phyloP scores from a whole-genome alignment of 73 alveolate genomes.

The Paramecium biaurelia region DNA sequence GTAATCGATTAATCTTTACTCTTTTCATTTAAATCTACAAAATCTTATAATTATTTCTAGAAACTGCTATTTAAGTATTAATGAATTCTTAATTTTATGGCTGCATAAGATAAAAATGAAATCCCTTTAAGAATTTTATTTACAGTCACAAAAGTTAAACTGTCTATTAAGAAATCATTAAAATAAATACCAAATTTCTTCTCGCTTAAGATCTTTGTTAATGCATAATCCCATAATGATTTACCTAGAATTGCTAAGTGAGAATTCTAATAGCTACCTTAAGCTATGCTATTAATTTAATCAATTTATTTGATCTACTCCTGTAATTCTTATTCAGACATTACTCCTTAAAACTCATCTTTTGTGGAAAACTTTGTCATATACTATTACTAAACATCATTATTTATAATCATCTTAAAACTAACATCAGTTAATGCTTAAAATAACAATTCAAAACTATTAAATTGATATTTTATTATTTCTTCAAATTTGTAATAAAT shows the following conservation, averaged over 20 bases:
- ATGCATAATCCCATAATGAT: background rate
- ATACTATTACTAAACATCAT: background rate
- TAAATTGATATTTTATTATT: background rate
- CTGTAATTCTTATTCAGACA: background rate
- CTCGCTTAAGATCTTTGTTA: background rate
- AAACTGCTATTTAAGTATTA: background rate
- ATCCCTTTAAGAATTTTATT: background rate
- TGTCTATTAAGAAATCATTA: background rate
- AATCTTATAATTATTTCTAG: background rate
- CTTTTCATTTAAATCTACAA: background rate
- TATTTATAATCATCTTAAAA: background rate
- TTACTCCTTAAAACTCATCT: background rate
- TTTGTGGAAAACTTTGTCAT: background rate
- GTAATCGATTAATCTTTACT: background rate
- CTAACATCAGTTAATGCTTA: slow-evolving; percentile 19
- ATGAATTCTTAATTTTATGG: background rate
- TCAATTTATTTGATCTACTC: background rate
- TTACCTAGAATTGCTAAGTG: background rate
- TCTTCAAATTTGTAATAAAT: background rate
- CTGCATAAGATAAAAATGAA: background rate
- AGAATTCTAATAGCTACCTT: background rate
- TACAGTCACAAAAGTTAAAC: background rate
- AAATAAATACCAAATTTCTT: background rate
- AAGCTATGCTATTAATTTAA: background rate
- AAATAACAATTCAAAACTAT: background rate